Evolutionary conservation across 2,329 filamentous ascomycete genomes (phyloP), one percentile per base, ranked within the genome.

Genomic region (Keithomyces neogunnii): DNA sequence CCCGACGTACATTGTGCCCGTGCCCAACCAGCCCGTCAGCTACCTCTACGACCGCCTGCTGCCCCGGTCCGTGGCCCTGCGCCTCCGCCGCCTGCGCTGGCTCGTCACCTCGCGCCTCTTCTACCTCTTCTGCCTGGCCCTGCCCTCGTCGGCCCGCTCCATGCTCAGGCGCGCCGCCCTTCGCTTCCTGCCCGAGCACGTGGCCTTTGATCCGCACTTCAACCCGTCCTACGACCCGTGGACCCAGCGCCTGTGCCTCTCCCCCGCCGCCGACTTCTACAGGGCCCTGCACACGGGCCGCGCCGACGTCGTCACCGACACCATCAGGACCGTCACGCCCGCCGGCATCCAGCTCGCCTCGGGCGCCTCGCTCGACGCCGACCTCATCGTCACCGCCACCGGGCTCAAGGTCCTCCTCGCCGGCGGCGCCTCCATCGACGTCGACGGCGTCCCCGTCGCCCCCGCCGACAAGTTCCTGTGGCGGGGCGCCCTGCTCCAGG

Each of bases 161-260:
- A 47, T 77, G 26, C 60, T 85, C 30, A 65, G 66, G n/a, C 59
- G 63, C 3, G 62, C 62, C 33, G 73, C 75, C 2, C 62, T 65
- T 28, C 61, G 61, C n/a, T 68, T 75, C 32, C 69, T 85, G 0
- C 81, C 81, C 0, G 58, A 59, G 0, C 58, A 68, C 26, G 65
- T 80, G n/a, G 63, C 69, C 1, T 62, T 69, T 52, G 72, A 80
- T 19, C 77, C 76, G 1, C 73, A 83, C 60, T 81, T 82, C 66
- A 69, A 69, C 13, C 78, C 78, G 0, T 58, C 62, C 1, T 82
- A 82, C 53, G 73, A 73, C 8, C 80, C 80, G 0, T 83, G 84
- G 82, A 76, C 87, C 50, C 86, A 89, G 60, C 77, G 86, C 1
- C 67, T 89, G 19, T 89, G 85, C 58, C 69, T 84, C 36, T 77